Percentiles rank a stretch among this genome's conserved stretches.
These are phyloP conservation scores for Amanita thiersii DNA, from an alignment of 768 basidiomycete genomes.

Conservation along the genomic window DNA sequence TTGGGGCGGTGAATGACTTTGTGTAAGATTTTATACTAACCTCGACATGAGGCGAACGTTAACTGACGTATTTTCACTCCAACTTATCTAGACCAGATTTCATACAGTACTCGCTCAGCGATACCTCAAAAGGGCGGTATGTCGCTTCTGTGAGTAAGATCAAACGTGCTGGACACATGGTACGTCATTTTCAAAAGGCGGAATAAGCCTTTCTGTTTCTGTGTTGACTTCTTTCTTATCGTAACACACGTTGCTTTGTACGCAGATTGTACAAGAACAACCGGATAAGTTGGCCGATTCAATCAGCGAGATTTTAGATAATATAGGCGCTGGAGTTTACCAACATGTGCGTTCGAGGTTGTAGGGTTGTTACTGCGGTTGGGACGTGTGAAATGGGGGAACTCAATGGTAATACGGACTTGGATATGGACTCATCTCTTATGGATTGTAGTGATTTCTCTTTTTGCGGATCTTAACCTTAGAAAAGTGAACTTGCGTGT, in stretches of 20 bases:
- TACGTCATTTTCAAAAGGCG: conserved; percentile 15
- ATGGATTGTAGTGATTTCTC: no score
- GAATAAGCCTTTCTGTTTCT: not conserved
- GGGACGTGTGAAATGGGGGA: no score
- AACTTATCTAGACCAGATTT: conserved; percentile 27
- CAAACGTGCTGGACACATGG: conserved; percentile 40
- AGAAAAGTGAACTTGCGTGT: no score
- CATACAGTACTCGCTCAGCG: conserved; percentile 34
- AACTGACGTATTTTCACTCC: not conserved
- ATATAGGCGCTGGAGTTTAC: conserved; percentile 10
- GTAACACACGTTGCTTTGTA: not conserved
- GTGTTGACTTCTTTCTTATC: not conserved
- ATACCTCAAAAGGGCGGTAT: conserved; percentile 28
- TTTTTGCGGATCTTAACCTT: no score
- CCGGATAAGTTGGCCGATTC: conserved; percentile 29
- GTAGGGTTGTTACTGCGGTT: no score
- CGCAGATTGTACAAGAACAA: conserved; percentile 37
- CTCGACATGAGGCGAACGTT: not conserved
- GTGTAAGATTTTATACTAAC: conserved; percentile 20
- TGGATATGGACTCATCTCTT: no score
- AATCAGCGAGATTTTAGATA: conserved; percentile 26
- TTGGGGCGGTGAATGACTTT: conserved; percentile 35
- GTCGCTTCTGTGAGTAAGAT: conserved; percentile 36
- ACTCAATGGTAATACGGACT: no score
- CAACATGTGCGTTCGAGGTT: conserved; percentile 13